Conservation (phyloP, 139 green algal genomes). For the Chlamydomonas schloesseri region DNA sequence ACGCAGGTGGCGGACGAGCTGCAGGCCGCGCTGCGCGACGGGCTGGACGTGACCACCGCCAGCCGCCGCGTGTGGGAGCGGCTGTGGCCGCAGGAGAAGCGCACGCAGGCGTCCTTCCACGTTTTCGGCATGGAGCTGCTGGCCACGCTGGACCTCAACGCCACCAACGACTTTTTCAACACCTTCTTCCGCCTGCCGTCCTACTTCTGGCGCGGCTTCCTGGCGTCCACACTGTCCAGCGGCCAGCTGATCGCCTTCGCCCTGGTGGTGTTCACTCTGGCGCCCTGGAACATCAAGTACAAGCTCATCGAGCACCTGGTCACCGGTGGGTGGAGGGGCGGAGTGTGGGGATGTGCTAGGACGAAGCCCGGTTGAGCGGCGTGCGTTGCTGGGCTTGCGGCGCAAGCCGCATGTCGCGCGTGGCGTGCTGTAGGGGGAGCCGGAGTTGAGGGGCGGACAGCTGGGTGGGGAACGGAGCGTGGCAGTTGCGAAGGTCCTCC, state of each 20-base stretch:
- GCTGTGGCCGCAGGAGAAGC: constrained; percentile 89
- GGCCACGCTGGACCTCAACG: constrained; percentile 78
- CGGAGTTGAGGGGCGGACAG: too few relatives aligned
- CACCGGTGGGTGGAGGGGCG: constrained; percentile 50
- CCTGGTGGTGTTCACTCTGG: constrained; percentile 85
- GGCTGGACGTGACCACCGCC: constrained; percentile 49
- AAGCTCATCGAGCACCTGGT: constrained; percentile 89
- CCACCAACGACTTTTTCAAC: constrained; percentile 92
- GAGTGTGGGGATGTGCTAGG: too few relatives aligned
- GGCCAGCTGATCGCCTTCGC: constrained; percentile 93
- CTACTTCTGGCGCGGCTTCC: constrained; percentile 91
- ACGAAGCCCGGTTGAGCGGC: too few relatives aligned
- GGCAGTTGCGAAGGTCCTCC: too few relatives aligned
- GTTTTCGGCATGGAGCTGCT: constrained; percentile 95
- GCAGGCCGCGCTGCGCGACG: constrained; percentile 11
- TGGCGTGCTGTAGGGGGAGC: too few relatives aligned
- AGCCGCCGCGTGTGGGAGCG: constrained; percentile 76
- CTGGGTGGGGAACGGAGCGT: too few relatives aligned
- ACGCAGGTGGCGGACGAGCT: constrained; percentile 63
- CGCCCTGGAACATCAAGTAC: constrained; percentile 82
- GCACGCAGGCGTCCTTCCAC: constrained; percentile 87
- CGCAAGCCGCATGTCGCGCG: too few relatives aligned
- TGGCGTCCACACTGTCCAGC: constrained; percentile 83
- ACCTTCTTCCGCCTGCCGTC: constrained; percentile 92
- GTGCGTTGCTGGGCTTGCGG: too few relatives aligned